Conservation (phyloP, 2,329 filamentous ascomycete species). For the Acrodontium crateriforme region DNA sequence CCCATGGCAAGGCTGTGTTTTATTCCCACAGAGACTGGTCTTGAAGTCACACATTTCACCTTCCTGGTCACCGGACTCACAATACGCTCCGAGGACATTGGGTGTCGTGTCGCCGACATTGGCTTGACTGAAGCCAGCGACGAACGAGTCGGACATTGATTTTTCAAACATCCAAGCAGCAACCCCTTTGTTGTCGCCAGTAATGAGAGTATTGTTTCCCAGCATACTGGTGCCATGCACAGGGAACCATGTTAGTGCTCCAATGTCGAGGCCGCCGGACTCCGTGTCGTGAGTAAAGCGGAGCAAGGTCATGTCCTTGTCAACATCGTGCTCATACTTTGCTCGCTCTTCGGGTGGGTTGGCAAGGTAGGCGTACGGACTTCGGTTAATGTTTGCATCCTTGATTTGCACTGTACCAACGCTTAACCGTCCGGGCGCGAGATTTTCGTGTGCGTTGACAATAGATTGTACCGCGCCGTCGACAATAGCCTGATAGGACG, state of each 20-base stretch:
- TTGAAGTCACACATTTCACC: conserved; percentile 57
- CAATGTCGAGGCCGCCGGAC: conserved; percentile 62
- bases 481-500: conserved; percentile 81
- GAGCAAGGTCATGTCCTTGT: conserved; percentile 68
- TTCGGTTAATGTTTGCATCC: conserved; percentile 78
- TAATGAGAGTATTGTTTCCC: conserved; percentile 79
- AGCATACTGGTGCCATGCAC: conserved; percentile 85
- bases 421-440: conserved; percentile 56
- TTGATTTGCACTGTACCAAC: conserved; percentile 55
- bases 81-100: conserved; percentile 77
- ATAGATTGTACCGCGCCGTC: conserved; percentile 75
- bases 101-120: conserved; percentile 86
- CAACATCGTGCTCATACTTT: conserved; percentile 51
- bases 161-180: conserved; percentile 76
- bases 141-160: conserved; percentile 48
- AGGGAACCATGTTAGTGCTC: conserved; percentile 79
- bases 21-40: conserved; percentile 73
- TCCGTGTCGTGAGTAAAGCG: conserved; percentile 52
- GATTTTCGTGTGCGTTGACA: conserved; percentile 59
- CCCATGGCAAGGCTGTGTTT: conserved; percentile 57
- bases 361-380: conserved; percentile 72
- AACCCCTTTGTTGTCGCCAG: conserved; percentile 95
- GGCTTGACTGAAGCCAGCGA: conserved; percentile 84
- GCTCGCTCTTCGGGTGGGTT: conserved; percentile 67
- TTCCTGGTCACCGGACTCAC: conserved; percentile 59